These are phyloP conservation scores for Cladosporium sp. DNA, from an alignment of 2,329 filamentous ascomycete species.

Conservation along the genomic window DNA sequence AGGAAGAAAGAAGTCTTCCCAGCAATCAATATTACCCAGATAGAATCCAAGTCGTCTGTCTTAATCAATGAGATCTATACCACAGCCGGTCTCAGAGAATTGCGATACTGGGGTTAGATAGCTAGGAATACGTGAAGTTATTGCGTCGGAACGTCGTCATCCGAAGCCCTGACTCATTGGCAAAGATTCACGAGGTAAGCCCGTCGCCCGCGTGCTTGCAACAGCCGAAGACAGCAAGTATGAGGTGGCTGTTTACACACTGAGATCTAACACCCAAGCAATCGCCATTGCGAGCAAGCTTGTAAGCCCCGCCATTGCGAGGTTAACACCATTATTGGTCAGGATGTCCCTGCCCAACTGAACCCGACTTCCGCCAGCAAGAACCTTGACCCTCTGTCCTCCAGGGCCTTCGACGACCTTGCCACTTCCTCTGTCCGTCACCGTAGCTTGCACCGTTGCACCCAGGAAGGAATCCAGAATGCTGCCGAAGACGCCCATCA, in stretches of 20 bases:
- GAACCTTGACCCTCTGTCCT: conserved; percentile 44
- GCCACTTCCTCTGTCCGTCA: conserved; percentile 74
- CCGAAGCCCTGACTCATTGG: no score
- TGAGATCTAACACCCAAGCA: conserved; percentile 26
- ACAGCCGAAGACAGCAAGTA: background rate
- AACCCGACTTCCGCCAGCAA: conserved; percentile 31
- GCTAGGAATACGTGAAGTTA: no score
- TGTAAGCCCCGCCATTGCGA: conserved; percentile 80
- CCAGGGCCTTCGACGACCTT: conserved; percentile 78
- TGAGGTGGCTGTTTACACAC: background rate
- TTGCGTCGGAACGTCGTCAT: no score
- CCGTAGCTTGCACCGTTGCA: conserved; percentile 75
- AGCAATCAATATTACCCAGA: no score
- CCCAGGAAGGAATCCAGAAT: conserved; percentile 84
- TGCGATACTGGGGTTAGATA: no score
- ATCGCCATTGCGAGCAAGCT: conserved; percentile 69
- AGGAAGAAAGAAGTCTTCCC: no score
- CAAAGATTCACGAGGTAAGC: no score
- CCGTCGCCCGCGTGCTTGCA: background rate
- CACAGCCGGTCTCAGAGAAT: no score
- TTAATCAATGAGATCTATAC: no score
- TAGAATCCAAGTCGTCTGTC: no score
- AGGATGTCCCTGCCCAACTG: conserved; percentile 67
- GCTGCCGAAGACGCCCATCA: conserved; percentile 73
- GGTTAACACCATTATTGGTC: conserved; percentile 94